phyloP scores from a whole-genome alignment of 176 grass and related monocot genomes.

The Coix lacrymajobi region DNA sequence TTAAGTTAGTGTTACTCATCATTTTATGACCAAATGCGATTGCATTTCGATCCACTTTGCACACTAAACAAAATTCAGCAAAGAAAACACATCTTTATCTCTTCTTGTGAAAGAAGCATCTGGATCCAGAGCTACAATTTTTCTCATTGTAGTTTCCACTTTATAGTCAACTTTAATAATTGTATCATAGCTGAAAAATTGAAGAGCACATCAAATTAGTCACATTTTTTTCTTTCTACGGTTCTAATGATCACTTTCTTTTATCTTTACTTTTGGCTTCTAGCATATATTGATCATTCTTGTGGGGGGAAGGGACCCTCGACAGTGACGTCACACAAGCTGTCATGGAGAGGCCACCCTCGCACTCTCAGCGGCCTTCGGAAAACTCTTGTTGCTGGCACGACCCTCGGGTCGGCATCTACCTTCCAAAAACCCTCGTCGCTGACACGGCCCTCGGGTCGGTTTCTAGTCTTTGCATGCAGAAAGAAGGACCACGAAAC shows the following conservation, averaged over 20 bases:
- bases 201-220: not conserved
- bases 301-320: too few relatives aligned
- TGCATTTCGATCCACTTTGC: not conserved
- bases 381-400: too few relatives aligned
- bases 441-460: too few relatives aligned
- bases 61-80: not conserved
- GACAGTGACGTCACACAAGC: too few relatives aligned
- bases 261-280: too few relatives aligned
- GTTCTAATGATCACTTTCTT: not conserved
- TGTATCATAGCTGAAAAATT: not conserved
- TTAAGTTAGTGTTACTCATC: not conserved
- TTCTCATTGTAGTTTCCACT: not conserved
- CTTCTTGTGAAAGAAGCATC: not conserved
- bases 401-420: too few relatives aligned
- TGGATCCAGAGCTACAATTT: not conserved
- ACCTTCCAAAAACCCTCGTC: too few relatives aligned
- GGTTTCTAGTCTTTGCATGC: too few relatives aligned
- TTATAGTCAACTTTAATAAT: not conserved
- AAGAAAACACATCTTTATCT: not conserved
- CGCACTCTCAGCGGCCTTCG: too few relatives aligned
- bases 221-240: not conserved
- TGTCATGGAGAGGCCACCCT: too few relatives aligned
- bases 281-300: too few relatives aligned
- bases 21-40: not conserved
- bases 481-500: too few relatives aligned